Evolutionary conservation across 192 early-diverging fungal genomes (phyloP).

Genomic region (Phlyctochytrium planicorne): DNA sequence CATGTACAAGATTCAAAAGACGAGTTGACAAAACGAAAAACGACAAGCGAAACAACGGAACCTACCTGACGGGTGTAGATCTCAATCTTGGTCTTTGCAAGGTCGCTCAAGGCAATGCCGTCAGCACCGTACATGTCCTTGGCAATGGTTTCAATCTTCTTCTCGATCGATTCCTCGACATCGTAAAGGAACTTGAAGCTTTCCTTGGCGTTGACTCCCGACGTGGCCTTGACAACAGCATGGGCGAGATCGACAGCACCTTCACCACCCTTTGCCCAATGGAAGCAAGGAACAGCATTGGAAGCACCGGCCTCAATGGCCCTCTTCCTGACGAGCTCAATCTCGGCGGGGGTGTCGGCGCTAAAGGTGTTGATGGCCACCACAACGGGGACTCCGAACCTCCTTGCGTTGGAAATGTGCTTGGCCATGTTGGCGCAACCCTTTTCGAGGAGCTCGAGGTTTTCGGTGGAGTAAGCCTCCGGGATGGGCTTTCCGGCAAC

Average conservation of each 20-base stretch:
- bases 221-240: slow-evolving; percentile 76
- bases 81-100: slow-evolving; percentile 86
- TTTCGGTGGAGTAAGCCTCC: slow-evolving; percentile 85
- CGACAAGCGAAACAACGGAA: not conserved
- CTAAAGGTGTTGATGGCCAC: slow-evolving; percentile 91
- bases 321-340: slow-evolving; percentile 68
- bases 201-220: slow-evolving; percentile 8
- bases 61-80: slow-evolving; percentile 73
- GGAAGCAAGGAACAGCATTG: slow-evolving; percentile 83
- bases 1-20: slow-evolving; percentile 2
- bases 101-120: slow-evolving; percentile 79
- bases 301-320: slow-evolving; percentile 83
- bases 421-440: slow-evolving; percentile 86
- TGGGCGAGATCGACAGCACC: slow-evolving; percentile 87
- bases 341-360: slow-evolving; percentile 84
- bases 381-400: slow-evolving; percentile 85
- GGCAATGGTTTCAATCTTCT: slow-evolving; percentile 92
- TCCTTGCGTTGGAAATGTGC: slow-evolving; percentile 89
- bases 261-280: slow-evolving; percentile 91
- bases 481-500: slow-evolving; percentile 86
- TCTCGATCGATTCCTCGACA: slow-evolving; percentile 68
- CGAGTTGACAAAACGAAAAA: slow-evolving; percentile 21
- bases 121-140: slow-evolving; percentile 94
- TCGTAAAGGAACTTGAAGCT: slow-evolving; percentile 91
- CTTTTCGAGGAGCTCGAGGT: slow-evolving; percentile 77